Base-by-base conservation (phyloP, 2,329 filamentous ascomycete species). In the Trichoderma simmonsii region DNA sequence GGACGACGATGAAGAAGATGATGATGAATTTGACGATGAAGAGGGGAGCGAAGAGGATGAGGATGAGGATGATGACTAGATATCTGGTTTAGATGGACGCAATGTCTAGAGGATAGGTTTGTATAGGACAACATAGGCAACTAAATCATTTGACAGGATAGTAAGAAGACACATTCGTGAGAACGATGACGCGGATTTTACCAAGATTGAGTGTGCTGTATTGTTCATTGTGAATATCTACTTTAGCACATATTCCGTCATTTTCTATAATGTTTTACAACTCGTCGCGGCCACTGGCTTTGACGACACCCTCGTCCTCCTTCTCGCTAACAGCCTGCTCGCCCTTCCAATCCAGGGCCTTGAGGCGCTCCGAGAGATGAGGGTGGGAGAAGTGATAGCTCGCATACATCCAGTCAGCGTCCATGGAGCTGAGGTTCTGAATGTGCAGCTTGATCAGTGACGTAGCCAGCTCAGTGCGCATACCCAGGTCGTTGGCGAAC, bases 351-450 rank as follows among this genome's bases (percentile, higher is more conserved):
- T 93, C 91, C 73, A 99, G 88, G 1, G 95, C 96, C 82, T 93
- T 93, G 78, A 99, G 87, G 78, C 96, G 90, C 87, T 99, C 97
- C 1, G 95, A 93, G 76, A 99, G 86, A 76, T 98, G 98, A 1
- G 96, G 96, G 83, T 99, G 96, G 28, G 95, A 98, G 87, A 97
- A 98, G 85, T 99, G 95, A 86, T 98, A 99, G 83, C 92, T 97
- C 69, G 96, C 96, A 83, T 97, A 99, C 88, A 98, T 90, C 92
- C 93, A 97, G 83, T 99, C 97, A 32, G 96, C 96, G 78, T 99
- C 96, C 95, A 99, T 98, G 73, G 93, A 97, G 83, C 94, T 97
- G 76, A 99, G 87, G 81, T 99, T 99, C 86, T 98, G 95, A 79
- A 98, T 94, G 84, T 99, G 97, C 67, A 99, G 92, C 86, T 98